Conservation (phyloP, 2,329 filamentous ascomycete species). For the Epichloe gansuensis region DNA sequence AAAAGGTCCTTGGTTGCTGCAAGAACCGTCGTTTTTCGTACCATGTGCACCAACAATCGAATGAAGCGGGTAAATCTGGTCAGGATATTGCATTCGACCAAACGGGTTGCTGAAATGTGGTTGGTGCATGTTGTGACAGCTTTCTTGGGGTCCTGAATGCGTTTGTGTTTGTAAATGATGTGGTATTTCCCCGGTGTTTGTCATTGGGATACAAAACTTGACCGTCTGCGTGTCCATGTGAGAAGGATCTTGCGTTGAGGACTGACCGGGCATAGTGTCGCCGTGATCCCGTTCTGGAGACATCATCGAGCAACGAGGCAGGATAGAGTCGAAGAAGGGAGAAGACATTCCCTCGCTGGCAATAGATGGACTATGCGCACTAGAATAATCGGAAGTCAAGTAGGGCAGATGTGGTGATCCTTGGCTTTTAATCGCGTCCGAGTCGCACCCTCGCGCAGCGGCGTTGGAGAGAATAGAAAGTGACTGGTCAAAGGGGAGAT, state of each 20-base stretch:
- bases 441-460: neutral
- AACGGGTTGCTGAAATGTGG: too few relatives aligned
- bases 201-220: too few relatives aligned
- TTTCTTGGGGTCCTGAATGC: too few relatives aligned
- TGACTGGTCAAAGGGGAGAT: neutral
- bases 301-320: neutral
- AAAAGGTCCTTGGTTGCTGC: too few relatives aligned
- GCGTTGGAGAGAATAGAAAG: neutral
- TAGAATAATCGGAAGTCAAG: conserved; percentile 2
- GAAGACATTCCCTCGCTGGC: conserved; percentile 4
- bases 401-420: neutral
- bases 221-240: neutral
- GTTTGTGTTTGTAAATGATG: too few relatives aligned
- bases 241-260: neutral
- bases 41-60: too few relatives aligned
- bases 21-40: too few relatives aligned
- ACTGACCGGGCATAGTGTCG: neutral
- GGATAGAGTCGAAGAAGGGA: neutral
- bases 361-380: conserved; percentile 4
- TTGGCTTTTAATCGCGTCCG: neutral
- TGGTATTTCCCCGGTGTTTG: too few relatives aligned
- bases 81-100: too few relatives aligned
- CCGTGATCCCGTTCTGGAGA: conserved; percentile 1
- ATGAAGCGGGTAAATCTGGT: too few relatives aligned
- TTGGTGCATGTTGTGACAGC: too few relatives aligned